Base-by-base conservation (phyloP, 169 alveolate species). In the Theileria sp. region DNA sequence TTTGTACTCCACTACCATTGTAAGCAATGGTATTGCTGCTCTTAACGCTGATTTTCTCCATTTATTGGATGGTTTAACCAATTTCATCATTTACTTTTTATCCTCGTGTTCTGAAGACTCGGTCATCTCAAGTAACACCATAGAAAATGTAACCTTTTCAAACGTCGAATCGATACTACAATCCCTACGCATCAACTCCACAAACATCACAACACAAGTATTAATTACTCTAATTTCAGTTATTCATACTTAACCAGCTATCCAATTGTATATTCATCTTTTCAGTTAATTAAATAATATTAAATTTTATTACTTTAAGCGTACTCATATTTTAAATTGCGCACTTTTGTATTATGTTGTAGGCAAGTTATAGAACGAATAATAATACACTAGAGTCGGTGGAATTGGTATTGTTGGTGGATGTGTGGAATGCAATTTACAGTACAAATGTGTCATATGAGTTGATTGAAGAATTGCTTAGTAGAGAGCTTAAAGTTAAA, bases 341-440 rank as follows among this genome's bases (percentile, higher is more conserved):
- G n/a, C n/a, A n/a, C n/a, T n/a, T n/a, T n/a, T n/a, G n/a, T n/a
- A n/a, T n/a, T n/a, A n/a, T n/a, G n/a, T 44, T 44, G 1, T 44
- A 44, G 50, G 50, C 51, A 21, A 64, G 19, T 38, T 64, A 64
- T 21, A 64, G 44, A 38, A 64, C 72, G 19, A 5, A 64, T 38
- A 64, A 64, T 15, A 64, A 64, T 7, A 25, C 72, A 7, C 50
- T 64, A 8, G 44, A 64, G 19, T 26, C 72, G 2, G 72, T 64
- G 72, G 72, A 64, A 21, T 38, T 64, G 72, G 38, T 64, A 21
- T 21, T n/a, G 19, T 38, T 64, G 72, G 72, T 28, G 28, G 72
- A 64, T 19, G 12, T 64, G 13, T 64, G 72, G 72, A 64, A 64
- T 21, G 44, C 72, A 21, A 64, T 64, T 38, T 64, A 64, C 51